Percentiles rank a stretch among this genome's conserved stretches.
Conservation (phyloP, 768 basidiomycete genomes). For the Clitopilus passeckerianus region DNA sequence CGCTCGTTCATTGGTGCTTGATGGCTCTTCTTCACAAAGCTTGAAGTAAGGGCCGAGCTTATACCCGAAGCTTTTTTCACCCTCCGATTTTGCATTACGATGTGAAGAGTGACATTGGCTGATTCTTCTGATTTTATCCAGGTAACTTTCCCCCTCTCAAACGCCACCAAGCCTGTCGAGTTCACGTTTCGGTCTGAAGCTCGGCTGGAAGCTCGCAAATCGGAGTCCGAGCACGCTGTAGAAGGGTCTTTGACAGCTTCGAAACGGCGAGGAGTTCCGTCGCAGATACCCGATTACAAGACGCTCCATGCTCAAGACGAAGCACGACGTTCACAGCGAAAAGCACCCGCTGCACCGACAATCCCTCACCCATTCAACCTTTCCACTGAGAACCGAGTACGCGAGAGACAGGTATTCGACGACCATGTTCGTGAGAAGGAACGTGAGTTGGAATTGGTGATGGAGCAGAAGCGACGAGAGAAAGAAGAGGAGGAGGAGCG, state of each 20-base stretch:
- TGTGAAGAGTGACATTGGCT: not conserved
- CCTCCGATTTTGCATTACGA: not conserved
- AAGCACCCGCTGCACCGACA: conserved; percentile 41
- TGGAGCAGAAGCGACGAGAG: conserved; percentile 41
- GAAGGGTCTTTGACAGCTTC: conserved; percentile 6
- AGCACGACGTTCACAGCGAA: conserved; percentile 34
- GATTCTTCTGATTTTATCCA: conserved; percentile 5
- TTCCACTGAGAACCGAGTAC: conserved; percentile 50
- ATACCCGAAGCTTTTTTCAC: not conserved
- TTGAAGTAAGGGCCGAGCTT: not conserved
- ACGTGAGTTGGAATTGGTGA: conserved; percentile 38
- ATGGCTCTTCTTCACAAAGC: not conserved
- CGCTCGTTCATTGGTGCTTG: not conserved
- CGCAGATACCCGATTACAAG: conserved; percentile 49
- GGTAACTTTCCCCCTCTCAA: conserved; percentile 15
- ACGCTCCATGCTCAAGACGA: conserved; percentile 47
- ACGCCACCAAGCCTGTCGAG: conserved; percentile 40
- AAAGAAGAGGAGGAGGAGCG: conserved; percentile 53
- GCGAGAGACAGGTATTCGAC: conserved; percentile 64
- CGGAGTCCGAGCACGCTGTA: conserved; percentile 22
- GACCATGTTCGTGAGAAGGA: conserved; percentile 52
- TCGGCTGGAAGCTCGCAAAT: conserved; percentile 42
- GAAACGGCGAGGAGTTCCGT: conserved; percentile 2
- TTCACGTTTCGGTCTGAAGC: conserved; percentile 51
- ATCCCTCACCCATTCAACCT: conserved; percentile 44